These are phyloP conservation scores for Trichoderma simmonsii DNA, from an alignment of 2,329 filamentous ascomycete genomes.

Conservation along the genomic window DNA sequence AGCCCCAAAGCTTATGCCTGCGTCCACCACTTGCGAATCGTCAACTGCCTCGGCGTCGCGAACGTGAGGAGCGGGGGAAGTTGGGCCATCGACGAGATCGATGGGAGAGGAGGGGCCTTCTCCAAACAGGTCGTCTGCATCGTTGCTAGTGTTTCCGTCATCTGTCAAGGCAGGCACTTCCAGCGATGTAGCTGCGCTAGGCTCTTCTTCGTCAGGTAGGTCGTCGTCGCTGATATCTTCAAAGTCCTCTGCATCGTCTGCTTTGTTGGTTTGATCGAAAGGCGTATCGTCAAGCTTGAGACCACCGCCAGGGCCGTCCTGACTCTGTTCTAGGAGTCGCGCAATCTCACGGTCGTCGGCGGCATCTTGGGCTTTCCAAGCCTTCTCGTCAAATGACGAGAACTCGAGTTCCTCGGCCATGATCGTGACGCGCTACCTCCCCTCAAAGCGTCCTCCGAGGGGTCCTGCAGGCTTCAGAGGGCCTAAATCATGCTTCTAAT, in stretches of 20 bases:
- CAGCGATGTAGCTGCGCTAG: slow-evolving; percentile 38
- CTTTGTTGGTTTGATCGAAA: slow-evolving; percentile 72
- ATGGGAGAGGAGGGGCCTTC: slow-evolving; percentile 54
- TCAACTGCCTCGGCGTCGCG: slow-evolving; percentile 39
- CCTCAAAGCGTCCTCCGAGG: slow-evolving; percentile 26
- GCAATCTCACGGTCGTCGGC: slow-evolving; percentile 50
- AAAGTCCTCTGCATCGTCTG: slow-evolving; percentile 86
- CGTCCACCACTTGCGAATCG: slow-evolving; percentile 33
- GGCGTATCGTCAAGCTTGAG: slow-evolving; percentile 44
- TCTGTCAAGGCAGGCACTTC: slow-evolving; percentile 56
- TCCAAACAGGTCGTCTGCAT: slow-evolving; percentile 67
- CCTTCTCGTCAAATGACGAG: slow-evolving; percentile 35
- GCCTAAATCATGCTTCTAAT: slow-evolving; percentile 29
- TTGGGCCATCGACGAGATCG: slow-evolving; percentile 40
- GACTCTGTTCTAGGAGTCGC: slow-evolving; percentile 42
- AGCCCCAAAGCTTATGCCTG: slow-evolving; percentile 36
- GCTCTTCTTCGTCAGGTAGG: slow-evolving; percentile 75
- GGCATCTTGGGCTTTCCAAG: slow-evolving; percentile 44
- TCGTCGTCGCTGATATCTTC: slow-evolving; percentile 92
- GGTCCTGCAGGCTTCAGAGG: slow-evolving; percentile 21
- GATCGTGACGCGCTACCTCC: slow-evolving; percentile 26
- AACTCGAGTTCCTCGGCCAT: slow-evolving; percentile 36
- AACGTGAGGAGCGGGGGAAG: slow-evolving; percentile 45
- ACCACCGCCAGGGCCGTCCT: slow-evolving; percentile 38
- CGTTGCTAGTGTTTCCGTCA: slow-evolving; percentile 58